Evolutionary conservation across 352 stramenopile species (phyloP).

Genomic region (Phytophthora syringae): DNA sequence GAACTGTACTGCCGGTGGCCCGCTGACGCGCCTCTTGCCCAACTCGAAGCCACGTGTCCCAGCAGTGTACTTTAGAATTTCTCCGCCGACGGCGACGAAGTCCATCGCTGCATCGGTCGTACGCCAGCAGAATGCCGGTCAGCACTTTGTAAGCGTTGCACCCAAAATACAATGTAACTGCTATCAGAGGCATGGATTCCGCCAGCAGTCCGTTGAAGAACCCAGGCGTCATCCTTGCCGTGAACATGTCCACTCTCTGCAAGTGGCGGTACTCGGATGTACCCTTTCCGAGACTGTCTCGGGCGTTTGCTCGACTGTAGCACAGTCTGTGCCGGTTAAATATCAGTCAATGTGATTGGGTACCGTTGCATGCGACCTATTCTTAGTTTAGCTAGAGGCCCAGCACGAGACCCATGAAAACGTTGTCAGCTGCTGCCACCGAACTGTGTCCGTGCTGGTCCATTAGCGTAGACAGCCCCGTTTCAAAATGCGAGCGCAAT

Average conservation of each 20-base stretch:
- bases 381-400: constrained; percentile 12
- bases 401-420: background rate
- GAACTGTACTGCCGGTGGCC: constrained; percentile 8
- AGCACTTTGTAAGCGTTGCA: too few relatives aligned
- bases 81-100: background rate
- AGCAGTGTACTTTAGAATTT: constrained; percentile 23
- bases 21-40: constrained; percentile 23
- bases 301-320: background rate
- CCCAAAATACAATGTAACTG: too few relatives aligned
- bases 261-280: too few relatives aligned
- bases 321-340: background rate
- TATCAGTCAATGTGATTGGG: constrained; percentile 25
- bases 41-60: constrained; percentile 26
- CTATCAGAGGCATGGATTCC: too few relatives aligned
- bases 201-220: too few relatives aligned
- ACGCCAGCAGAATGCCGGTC: too few relatives aligned
- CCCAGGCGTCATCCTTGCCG: constrained; percentile 23
- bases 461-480: constrained; percentile 10
- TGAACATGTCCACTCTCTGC: constrained; percentile 22
- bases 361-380: constrained; percentile 12
- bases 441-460: constrained; percentile 27
- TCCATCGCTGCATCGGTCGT: constrained; percentile 26
- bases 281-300: constrained; percentile 2
- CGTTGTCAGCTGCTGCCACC: constrained; percentile 24
- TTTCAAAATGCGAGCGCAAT: constrained; percentile 23